Percentiles rank a stretch among this genome's conserved stretches.
Evolutionary conservation across 1,139 yeast genomes (phyloP).

Genomic region (Scheffersomyces lignicola): DNA sequence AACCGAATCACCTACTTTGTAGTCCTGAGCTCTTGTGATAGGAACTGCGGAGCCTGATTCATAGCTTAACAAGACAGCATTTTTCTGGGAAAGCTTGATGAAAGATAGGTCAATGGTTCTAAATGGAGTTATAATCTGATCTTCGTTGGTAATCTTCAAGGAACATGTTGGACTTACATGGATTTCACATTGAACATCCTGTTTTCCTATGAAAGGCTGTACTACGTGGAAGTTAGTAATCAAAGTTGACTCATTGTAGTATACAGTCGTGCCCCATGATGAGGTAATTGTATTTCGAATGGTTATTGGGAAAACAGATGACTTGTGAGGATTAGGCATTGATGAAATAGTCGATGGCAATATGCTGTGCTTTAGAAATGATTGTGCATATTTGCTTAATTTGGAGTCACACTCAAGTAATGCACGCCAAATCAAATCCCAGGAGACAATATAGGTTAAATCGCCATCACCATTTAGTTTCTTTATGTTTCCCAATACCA

Average conservation of each 20-base stretch:
- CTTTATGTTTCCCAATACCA: constrained; percentile 51
- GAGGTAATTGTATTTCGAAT: constrained; percentile 10
- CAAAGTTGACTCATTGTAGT: constrained; percentile 24
- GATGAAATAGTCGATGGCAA: neutral
- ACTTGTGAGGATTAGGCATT: neutral
- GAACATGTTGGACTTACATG: constrained; percentile 5
- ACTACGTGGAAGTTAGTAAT: constrained; percentile 41
- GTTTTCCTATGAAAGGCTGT: constrained; percentile 18
- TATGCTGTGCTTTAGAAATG: neutral
- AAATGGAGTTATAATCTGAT: constrained; percentile 25
- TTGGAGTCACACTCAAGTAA: neutral
- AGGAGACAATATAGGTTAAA: constrained; percentile 48
- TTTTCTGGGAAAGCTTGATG: constrained; percentile 18
- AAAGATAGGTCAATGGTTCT: constrained; percentile 39
- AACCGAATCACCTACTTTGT: constrained; percentile 36
- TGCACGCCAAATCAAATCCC: constrained; percentile 30
- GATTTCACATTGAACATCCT: constrained; percentile 7
- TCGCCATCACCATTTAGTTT: constrained; percentile 65
- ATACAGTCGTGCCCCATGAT: constrained; percentile 41
- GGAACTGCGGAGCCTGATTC: constrained; percentile 7
- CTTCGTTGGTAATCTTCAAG: constrained; percentile 4
- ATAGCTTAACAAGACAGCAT: neutral
- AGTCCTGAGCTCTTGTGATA: constrained; percentile 11
- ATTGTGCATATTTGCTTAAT: neutral
- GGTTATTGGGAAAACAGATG: constrained; percentile 19